These are phyloP conservation scores for Aspergillus ustus DNA, from an alignment of 2,329 filamentous ascomycete genomes.

Conservation along the genomic window DNA sequence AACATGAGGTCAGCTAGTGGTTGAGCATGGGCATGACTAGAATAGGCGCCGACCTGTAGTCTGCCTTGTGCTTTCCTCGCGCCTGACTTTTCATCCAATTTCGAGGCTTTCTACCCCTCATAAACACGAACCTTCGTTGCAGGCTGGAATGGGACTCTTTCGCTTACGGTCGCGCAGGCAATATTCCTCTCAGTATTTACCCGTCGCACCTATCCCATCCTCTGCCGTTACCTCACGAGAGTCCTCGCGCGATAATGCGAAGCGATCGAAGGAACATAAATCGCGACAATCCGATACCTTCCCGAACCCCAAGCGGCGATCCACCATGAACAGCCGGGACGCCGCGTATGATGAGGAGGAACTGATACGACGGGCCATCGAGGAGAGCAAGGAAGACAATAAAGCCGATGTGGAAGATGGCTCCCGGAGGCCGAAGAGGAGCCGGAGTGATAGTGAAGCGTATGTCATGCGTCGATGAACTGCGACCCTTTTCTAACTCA, in stretches of 20 bases:
- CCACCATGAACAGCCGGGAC: conserved; percentile 96
- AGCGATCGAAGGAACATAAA: conserved; percentile 46
- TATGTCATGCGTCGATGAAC: conserved; percentile 55
- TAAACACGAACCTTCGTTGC: not conserved
- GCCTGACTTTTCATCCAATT: not conserved
- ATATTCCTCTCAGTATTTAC: conserved; percentile 67
- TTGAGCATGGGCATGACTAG: not conserved
- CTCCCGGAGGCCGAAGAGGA: conserved; percentile 75
- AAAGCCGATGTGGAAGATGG: conserved; percentile 59
- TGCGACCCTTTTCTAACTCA: conserved; percentile 29
- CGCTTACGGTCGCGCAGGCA: conserved; percentile 54
- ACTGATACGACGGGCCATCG: conserved; percentile 83
- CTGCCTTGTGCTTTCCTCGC: not conserved
- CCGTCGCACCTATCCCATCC: conserved; percentile 56
- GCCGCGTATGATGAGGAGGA: conserved; percentile 96
- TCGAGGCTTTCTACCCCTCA: not conserved
- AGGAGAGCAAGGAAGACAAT: conserved; percentile 88
- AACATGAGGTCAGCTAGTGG: not conserved
- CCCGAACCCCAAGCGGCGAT: conserved; percentile 78
- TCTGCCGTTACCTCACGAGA: conserved; percentile 49
- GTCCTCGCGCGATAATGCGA: conserved; percentile 47
- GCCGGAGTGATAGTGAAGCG: conserved; percentile 92
- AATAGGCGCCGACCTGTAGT: not conserved
- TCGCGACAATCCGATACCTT: conserved; percentile 57
- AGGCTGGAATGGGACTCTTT: conserved; percentile 20